Percentiles rank a stretch among this genome's conserved stretches.
phyloP scores from a whole-genome alignment of 495 filamentous ascomycete species.

The Thozetella sp. region DNA sequence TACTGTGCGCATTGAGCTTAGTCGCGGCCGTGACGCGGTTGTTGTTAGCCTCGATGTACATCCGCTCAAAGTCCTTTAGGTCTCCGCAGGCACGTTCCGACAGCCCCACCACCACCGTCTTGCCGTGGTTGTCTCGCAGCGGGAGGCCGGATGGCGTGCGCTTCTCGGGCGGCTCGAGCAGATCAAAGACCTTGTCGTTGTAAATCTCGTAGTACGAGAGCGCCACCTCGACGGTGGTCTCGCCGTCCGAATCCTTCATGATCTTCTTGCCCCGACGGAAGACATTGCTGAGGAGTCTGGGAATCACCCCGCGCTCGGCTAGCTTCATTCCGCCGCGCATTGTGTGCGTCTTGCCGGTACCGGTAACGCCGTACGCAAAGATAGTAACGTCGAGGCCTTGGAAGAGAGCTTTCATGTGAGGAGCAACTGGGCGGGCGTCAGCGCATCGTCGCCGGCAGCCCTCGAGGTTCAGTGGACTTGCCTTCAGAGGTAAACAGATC shows the following conservation, averaged over 20 bases:
- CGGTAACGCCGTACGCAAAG: constrained; percentile 95
- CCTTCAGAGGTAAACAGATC: constrained; percentile 87
- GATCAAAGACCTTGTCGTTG: constrained; percentile 92
- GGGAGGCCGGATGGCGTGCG: constrained; percentile 82
- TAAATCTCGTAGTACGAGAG: constrained; percentile 99
- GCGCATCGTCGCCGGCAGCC: background rate
- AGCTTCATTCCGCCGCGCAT: constrained; percentile 94
- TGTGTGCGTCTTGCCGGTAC: constrained; percentile 96
- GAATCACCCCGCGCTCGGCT: constrained; percentile 89
- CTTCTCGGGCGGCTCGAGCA: constrained; percentile 91
- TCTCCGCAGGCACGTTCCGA: constrained; percentile 83
- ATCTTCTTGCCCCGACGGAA: constrained; percentile 87
- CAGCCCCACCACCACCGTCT: constrained; percentile 90
- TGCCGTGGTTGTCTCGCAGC: constrained; percentile 84
- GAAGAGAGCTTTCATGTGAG: constrained; percentile 85
- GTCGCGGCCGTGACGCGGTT: constrained; percentile 92
- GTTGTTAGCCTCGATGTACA: constrained; percentile 94
- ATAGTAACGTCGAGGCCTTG: constrained; percentile 91
- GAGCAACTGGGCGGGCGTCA: constrained; percentile 39
- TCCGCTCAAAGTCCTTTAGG: constrained; percentile 86
- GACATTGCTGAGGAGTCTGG: constrained; percentile 81
- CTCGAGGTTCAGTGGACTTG: constrained; percentile 30
- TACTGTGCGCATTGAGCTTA: constrained; percentile 95
- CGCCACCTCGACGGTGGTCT: constrained; percentile 72
- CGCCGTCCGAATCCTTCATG: constrained; percentile 77